These are phyloP conservation scores for Salvia splendens DNA, from an alignment of 257 asterid species.

Conservation along the genomic window DNA sequence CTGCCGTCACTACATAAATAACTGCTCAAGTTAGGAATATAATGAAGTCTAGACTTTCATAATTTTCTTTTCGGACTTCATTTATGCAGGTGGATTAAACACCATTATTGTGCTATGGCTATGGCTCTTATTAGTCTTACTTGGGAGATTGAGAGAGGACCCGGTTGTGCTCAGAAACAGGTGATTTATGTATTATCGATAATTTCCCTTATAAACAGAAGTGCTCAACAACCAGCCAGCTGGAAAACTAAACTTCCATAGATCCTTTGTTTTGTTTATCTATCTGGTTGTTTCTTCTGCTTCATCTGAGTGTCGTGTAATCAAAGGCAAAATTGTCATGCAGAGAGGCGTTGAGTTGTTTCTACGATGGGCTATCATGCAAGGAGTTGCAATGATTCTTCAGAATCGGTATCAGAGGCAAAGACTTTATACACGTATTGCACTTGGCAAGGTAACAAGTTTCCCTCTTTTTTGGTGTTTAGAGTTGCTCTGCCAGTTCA, in stretches of 20 bases:
- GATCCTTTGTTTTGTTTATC: conserved; percentile 13
- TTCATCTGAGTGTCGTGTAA: conserved; percentile 20
- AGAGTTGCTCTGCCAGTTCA: conserved; percentile 12
- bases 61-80: conserved; percentile 1
- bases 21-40: conserved; percentile 16
- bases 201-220: neutral
- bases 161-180: conserved; percentile 91
- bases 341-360: conserved; percentile 78
- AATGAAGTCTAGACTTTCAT: neutral
- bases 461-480: conserved; percentile 15
- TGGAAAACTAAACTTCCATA: conserved; percentile 10
- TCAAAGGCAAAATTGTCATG: conserved; percentile 31
- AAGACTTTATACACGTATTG: conserved; percentile 93
- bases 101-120: conserved; percentile 87
- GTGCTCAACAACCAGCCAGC: conserved; percentile 21
- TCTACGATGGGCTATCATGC: conserved; percentile 89
- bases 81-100: conserved; percentile 90
- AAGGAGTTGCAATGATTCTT: conserved; percentile 90
- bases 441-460: conserved; percentile 86
- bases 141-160: conserved; percentile 91
- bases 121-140: conserved; percentile 99
- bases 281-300: conserved; percentile 9
- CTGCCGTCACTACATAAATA: conserved; percentile 13
- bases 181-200: conserved; percentile 33
- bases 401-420: conserved; percentile 91